A percentile compares a stretch with the other conserved stretches of the same genome.
phyloP scores from a whole-genome alignment of 2,329 filamentous ascomycete genomes.

The Pochonia chlamydosporia region DNA sequence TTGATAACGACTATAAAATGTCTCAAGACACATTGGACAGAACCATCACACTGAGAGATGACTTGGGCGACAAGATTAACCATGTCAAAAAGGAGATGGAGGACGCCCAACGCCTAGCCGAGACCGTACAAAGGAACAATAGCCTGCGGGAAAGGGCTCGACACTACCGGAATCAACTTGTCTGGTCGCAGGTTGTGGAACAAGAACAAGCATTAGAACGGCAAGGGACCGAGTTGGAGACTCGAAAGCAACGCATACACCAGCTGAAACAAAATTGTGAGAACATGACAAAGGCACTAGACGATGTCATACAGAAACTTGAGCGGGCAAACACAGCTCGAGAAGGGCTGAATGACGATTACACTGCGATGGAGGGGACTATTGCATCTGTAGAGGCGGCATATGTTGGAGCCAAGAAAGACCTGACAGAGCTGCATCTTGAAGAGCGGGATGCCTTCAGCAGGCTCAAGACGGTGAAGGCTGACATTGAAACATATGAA shows the following conservation, averaged over 20 bases:
- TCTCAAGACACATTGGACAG: conserved; percentile 74
- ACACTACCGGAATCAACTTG: conserved; percentile 59
- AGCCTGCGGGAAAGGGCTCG: conserved; percentile 56
- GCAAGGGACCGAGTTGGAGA: conserved; percentile 22
- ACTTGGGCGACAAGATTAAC: conserved; percentile 27
- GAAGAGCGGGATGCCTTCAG: conserved; percentile 62
- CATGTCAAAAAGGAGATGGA: conserved; percentile 39
- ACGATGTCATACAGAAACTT: conserved; percentile 40
- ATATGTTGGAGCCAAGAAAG: conserved; percentile 46
- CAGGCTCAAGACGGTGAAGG: conserved; percentile 48
- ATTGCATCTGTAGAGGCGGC: conserved; percentile 40
- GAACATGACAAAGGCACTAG: conserved; percentile 44
- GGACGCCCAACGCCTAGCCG: conserved; percentile 58
- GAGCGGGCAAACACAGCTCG: conserved; percentile 31
- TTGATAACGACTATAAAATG: conserved; percentile 86
- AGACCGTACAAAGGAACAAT: conserved; percentile 60
- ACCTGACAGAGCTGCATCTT: conserved; percentile 48
- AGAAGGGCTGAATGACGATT: conserved; percentile 38
- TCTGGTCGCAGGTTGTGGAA: conserved; percentile 83
- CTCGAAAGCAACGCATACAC: conserved; percentile 18
- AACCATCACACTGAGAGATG: conserved; percentile 35
- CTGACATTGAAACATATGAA: conserved; percentile 39
- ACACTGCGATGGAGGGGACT: conserved; percentile 38
- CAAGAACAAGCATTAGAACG: conserved; percentile 53
- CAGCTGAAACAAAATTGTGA: conserved; percentile 22